Percentiles rank a stretch among this genome's conserved stretches.
Conservation (phyloP, 2,329 filamentous ascomycete species). For the Nemania sp. region DNA sequence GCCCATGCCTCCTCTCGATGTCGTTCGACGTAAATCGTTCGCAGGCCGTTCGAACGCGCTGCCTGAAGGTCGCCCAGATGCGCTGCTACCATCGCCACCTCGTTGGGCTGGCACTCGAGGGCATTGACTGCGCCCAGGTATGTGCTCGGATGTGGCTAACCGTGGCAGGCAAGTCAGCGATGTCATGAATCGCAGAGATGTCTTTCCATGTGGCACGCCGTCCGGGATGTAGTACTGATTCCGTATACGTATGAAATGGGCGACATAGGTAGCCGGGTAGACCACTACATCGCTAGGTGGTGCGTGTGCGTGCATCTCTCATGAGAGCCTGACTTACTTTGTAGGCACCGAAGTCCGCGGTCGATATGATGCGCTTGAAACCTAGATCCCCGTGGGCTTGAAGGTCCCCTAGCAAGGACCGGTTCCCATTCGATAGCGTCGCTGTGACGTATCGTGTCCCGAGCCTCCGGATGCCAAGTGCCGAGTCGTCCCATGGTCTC, state of each 20-base stretch:
- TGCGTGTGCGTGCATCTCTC: not conserved
- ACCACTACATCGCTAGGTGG: not conserved
- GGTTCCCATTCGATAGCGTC: slow-evolving; percentile 78
- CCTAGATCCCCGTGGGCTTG: slow-evolving; percentile 60
- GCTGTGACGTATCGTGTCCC: slow-evolving; percentile 59
- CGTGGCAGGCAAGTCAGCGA: slow-evolving; percentile 18
- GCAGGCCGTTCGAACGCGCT: slow-evolving; percentile 66
- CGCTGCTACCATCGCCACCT: slow-evolving; percentile 79
- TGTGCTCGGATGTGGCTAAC: slow-evolving; percentile 61
- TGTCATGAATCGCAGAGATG: not conserved
- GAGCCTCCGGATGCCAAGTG: slow-evolving; percentile 59
- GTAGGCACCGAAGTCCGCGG: slow-evolving; percentile 73
- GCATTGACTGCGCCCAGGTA: slow-evolving; percentile 70
- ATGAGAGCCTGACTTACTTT: slow-evolving; percentile 50
- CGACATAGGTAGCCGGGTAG: not conserved
- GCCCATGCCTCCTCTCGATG: slow-evolving; percentile 66
- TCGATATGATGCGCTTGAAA: slow-evolving; percentile 67
- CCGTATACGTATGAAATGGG: no score
- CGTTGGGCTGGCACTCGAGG: slow-evolving; percentile 58
- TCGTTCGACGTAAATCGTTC: slow-evolving; percentile 69
- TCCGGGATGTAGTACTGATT: not conserved
- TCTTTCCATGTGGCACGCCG: not conserved
- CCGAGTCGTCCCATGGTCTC: slow-evolving; percentile 69
- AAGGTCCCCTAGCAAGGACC: slow-evolving; percentile 68
- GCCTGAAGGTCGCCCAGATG: slow-evolving; percentile 72